These are phyloP conservation scores for Botrytis aclada DNA, from an alignment of 2,329 filamentous ascomycete genomes.

Conservation along the genomic window DNA sequence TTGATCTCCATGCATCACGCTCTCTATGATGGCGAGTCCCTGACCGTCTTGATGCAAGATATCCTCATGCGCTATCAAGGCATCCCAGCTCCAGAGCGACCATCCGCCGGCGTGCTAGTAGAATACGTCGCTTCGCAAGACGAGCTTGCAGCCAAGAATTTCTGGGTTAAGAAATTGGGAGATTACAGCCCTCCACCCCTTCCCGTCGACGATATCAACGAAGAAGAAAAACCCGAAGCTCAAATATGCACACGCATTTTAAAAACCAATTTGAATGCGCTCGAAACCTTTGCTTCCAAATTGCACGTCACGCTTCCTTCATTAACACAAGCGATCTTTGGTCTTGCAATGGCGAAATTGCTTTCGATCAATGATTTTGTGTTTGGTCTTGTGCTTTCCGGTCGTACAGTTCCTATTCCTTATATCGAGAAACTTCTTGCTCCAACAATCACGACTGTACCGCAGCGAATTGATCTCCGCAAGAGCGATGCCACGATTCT, in stretches of 20 bases:
- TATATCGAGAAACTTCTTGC: conserved; percentile 43
- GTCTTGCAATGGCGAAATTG: conserved; percentile 41
- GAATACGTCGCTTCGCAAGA: not conserved
- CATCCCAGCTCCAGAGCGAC: not conserved
- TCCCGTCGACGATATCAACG: not conserved
- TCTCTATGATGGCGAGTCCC: conserved; percentile 44
- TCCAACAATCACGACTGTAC: conserved; percentile 44
- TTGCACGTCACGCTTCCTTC: conserved; percentile 25
- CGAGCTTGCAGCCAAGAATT: not conserved
- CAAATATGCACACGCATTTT: not conserved
- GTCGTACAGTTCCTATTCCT: conserved; percentile 40
- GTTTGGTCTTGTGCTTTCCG: conserved; percentile 44
- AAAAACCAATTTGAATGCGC: not conserved
- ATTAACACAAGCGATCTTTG: conserved; percentile 39
- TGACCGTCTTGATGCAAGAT: conserved; percentile 3
- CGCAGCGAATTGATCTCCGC: conserved; percentile 38
- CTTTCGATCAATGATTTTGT: conserved; percentile 41
- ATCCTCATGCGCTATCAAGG: not conserved
- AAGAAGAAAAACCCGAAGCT: not conserved
- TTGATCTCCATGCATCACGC: conserved; percentile 40
- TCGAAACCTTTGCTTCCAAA: conserved; percentile 38
- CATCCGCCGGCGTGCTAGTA: not conserved
- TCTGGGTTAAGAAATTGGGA: conserved; percentile 11
- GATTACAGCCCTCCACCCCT: not conserved
- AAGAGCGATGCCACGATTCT: not conserved